These are phyloP conservation scores for Pichia occidentalis DNA, from an alignment of 805 yeast genomes.

Conservation along the genomic window DNA sequence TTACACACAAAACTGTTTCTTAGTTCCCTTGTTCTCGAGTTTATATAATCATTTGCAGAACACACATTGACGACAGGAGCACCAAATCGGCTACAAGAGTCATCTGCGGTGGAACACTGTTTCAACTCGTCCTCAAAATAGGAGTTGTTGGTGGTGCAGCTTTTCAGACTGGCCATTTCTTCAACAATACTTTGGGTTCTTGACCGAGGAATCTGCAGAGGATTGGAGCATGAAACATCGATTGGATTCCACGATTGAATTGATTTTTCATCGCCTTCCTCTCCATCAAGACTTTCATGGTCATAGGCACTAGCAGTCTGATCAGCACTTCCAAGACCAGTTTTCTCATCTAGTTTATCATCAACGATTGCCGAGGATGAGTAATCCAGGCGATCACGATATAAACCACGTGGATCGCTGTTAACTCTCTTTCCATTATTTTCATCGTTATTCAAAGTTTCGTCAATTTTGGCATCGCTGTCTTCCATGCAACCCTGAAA, in stretches of 20 bases:
- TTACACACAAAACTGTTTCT: conserved; percentile 12
- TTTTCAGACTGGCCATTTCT: conserved; percentile 15
- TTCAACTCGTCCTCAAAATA: conserved; percentile 22
- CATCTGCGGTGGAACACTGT: not conserved
- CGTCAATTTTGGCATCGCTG: conserved; percentile 12
- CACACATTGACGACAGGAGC: conserved; percentile 20
- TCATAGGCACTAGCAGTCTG: not conserved
- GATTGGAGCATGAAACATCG: not conserved
- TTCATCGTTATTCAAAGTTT: conserved; percentile 6
- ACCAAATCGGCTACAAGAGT: conserved; percentile 8
- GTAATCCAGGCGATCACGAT: not conserved
- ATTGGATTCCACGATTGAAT: conserved; percentile 14
- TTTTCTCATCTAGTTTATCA: too few relatives aligned
- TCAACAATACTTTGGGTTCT: conserved; percentile 13
- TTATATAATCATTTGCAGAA: conserved; percentile 23
- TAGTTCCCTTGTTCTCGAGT: conserved; percentile 19
- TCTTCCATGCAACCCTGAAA: conserved; percentile 16
- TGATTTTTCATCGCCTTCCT: conserved; percentile 9
- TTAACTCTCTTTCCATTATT: not conserved
- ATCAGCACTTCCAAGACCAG: too few relatives aligned
- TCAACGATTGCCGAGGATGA: conserved; percentile 3
- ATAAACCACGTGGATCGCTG: not conserved
- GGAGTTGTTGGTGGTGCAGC: conserved; percentile 15
- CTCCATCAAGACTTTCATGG: not conserved
- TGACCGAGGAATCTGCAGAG: not conserved